Conservation (phyloP, 2,329 filamentous ascomycete genomes). For the Saccharata proteae region DNA sequence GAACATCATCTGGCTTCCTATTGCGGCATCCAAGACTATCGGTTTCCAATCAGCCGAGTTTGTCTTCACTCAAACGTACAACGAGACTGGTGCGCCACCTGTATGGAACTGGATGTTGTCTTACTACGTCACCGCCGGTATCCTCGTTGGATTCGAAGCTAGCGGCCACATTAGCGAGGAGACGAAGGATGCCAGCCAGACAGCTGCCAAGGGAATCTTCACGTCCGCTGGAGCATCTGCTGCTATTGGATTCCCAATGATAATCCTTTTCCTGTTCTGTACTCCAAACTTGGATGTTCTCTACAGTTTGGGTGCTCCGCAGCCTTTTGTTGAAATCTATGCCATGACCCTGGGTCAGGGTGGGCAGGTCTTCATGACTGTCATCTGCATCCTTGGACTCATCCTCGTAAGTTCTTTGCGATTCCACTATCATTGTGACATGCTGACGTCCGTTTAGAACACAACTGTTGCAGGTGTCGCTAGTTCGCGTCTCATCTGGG, state of each 20-base stretch:
- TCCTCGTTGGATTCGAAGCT: slow-evolving; percentile 50
- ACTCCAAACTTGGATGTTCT: slow-evolving; percentile 38
- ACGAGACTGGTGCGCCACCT: slow-evolving; percentile 34
- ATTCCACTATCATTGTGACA: too few relatives aligned
- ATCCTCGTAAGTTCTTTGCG: slow-evolving; percentile 38
- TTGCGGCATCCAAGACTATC: slow-evolving; percentile 42
- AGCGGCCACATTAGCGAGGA: slow-evolving; percentile 50
- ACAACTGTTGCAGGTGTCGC: slow-evolving; percentile 48
- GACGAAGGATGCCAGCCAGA: slow-evolving; percentile 44
- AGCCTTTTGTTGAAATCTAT: slow-evolving; percentile 48
- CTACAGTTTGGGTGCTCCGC: slow-evolving; percentile 42
- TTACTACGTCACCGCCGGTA: slow-evolving; percentile 48
- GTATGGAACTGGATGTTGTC: slow-evolving; percentile 54
- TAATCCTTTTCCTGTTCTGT: slow-evolving; percentile 50
- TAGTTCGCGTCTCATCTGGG: slow-evolving; percentile 49
- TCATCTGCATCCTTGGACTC: slow-evolving; percentile 39
- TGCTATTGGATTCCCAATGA: slow-evolving; percentile 41
- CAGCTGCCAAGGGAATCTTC: slow-evolving; percentile 48
- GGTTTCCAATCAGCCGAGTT: slow-evolving; percentile 48
- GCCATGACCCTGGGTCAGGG: slow-evolving; percentile 43
- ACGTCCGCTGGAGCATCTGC: slow-evolving; percentile 47
- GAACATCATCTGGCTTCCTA: slow-evolving; percentile 50
- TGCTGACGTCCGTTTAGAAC: slow-evolving; percentile 29
- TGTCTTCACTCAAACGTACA: slow-evolving; percentile 50
- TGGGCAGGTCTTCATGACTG: slow-evolving; percentile 49